Percentiles rank a stretch among this genome's conserved stretches.
These are phyloP conservation scores for Hyphopichia buzzinii DNA, from an alignment of 1,139 yeast species.

Conservation along the genomic window DNA sequence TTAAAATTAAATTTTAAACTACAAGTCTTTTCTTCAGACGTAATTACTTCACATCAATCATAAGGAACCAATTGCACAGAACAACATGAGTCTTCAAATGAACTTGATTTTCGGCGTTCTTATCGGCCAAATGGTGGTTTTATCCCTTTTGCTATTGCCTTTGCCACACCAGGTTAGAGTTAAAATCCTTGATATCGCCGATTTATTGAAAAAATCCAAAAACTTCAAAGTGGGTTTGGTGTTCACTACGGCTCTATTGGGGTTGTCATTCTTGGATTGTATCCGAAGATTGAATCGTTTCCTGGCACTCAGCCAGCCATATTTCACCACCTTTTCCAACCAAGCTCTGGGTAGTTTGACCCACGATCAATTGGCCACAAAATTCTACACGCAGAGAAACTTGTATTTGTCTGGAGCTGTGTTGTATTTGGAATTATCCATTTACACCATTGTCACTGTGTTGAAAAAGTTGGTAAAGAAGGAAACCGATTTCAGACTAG, in stretches of 20 bases:
- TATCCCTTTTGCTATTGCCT: slow-evolving; percentile 58
- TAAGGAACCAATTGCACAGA: not conserved
- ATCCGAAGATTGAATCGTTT: slow-evolving; percentile 43
- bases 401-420: slow-evolving; percentile 71
- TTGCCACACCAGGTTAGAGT: slow-evolving; percentile 56
- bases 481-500: slow-evolving; percentile 41
- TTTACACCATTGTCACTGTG: slow-evolving; percentile 55
- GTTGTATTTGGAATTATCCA: slow-evolving; percentile 57
- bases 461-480: slow-evolving; percentile 58
- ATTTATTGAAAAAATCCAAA: slow-evolving; percentile 32
- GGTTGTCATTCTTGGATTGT: slow-evolving; percentile 60
- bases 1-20: too few species aligned
- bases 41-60: too few species aligned
- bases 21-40: too few species aligned
- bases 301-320: slow-evolving; percentile 24
- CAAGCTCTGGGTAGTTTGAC: slow-evolving; percentile 16
- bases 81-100: slow-evolving; percentile 47
- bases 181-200: slow-evolving; percentile 39
- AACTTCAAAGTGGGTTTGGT: slow-evolving; percentile 50
- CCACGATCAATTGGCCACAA: slow-evolving; percentile 47
- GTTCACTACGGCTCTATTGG: slow-evolving; percentile 46
- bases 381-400: slow-evolving; percentile 70
- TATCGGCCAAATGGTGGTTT: slow-evolving; percentile 51
- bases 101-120: slow-evolving; percentile 43
- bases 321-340: slow-evolving; percentile 15